Evolutionary conservation across 2,329 filamentous ascomycete genomes (phyloP), one percentile per base, ranked within the genome.

Genomic region (Monosporascus sp.): DNA sequence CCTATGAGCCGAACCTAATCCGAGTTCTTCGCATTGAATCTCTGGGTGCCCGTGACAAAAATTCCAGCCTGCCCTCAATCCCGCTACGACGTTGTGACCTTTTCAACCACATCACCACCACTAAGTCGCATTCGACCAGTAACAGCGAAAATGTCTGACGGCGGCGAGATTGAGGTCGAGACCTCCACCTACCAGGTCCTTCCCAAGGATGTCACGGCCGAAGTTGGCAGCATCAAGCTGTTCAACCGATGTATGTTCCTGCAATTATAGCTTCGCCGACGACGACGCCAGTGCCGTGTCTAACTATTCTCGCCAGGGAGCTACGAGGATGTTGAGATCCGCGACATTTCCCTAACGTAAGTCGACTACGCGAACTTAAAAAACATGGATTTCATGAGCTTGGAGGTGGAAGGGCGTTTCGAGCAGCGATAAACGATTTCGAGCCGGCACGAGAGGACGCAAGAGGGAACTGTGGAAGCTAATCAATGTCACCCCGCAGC

Each of bases 271-370:
- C 48, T 6, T 5, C 31, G 31, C 11, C 31, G 31, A 35, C 41
- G 48, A 56, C 8, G 62, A 60, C 50, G 60, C 58, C 51, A 57
- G 59, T 51, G 60, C 65, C 51, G 55, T 60, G 48, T 44, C 58
- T 60, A 48, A 60, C 35, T 35, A 49, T 53, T 35, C 45, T 8
- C 17, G 51, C 24, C n/a, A 67, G 65, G 65, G 67, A 87, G 80
- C 80, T 99, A 97, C 81, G 94, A 94, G 76, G 90, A 97, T 87
- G 93, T 99, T 73, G 94, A 99, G 85, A 94, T 99, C 79, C 88
- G 93, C 78, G 94, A 99, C 77, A 97, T 99, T 81, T 99, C 94
- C 71, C 84, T 99, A 82, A 97, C 93, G 94, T 99, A 95, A 82
- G 90, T 75, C 68, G 54, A 58, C 66, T 64, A 63, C 37, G 25